phyloP scores from a whole-genome alignment of 2,329 filamentous ascomycete species.

The Chaetomiaceae sp. region DNA sequence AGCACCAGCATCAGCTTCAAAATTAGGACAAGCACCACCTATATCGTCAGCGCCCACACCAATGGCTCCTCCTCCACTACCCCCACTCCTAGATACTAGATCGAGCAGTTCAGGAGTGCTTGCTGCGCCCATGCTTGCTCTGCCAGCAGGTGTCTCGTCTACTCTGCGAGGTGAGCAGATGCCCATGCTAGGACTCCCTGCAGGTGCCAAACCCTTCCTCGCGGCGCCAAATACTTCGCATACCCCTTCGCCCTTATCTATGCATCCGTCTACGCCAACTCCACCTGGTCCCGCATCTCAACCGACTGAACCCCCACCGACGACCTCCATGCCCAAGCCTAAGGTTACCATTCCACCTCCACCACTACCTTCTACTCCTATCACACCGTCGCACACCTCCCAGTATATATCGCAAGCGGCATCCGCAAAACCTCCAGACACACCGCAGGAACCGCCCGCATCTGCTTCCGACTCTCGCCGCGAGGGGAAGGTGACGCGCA shows the following conservation, averaged over 20 bases:
- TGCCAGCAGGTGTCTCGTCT: slow-evolving; percentile 25
- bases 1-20: background rate
- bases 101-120: slow-evolving; percentile 24
- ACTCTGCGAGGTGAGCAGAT: slow-evolving; percentile 27
- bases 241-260: slow-evolving; percentile 25
- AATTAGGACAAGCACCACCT: background rate
- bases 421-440: slow-evolving; percentile 21
- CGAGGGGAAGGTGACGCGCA: slow-evolving; percentile 52
- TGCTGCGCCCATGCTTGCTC: slow-evolving; percentile 29
- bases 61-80: slow-evolving; percentile 25
- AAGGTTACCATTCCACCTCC: slow-evolving; percentile 4
- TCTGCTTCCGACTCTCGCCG: slow-evolving; percentile 28
- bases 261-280: slow-evolving; percentile 17
- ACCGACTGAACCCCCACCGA: background rate
- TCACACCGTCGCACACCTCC: slow-evolving; percentile 9
- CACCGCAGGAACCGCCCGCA: slow-evolving; percentile 28
- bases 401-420: slow-evolving; percentile 18
- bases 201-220: slow-evolving; percentile 27
- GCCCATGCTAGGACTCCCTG: slow-evolving; percentile 26
- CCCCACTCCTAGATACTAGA: slow-evolving; percentile 22
- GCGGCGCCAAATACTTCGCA: slow-evolving; percentile 28
- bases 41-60: background rate
- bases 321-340: background rate
- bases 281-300: background rate
- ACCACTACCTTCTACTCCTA: slow-evolving; percentile 3